A percentile compares a stretch with the other conserved stretches of the same genome.
These are phyloP conservation scores for Neofusicoccum kwambonambiense DNA, from an alignment of 2,329 filamentous ascomycete genomes.

Conservation along the genomic window DNA sequence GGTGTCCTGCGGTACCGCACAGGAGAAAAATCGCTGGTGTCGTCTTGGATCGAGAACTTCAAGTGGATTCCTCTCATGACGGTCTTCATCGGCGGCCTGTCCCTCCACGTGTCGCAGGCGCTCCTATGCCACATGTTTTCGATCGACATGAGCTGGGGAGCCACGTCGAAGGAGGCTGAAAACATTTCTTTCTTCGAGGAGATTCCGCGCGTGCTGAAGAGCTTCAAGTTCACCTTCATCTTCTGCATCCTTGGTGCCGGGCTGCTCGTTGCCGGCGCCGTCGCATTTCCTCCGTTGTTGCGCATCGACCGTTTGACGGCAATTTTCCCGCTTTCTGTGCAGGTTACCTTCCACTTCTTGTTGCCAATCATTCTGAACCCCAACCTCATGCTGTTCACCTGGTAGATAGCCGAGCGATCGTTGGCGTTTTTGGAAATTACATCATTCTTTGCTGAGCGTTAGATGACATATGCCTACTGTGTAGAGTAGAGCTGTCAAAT, in stretches of 20 bases:
- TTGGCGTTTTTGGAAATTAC: background rate
- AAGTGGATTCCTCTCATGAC: constrained; percentile 67
- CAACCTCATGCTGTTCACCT: constrained; percentile 77
- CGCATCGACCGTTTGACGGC: constrained; percentile 55
- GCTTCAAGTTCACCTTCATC: constrained; percentile 72
- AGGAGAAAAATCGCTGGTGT: constrained; percentile 52
- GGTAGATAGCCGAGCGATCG: constrained; percentile 46
- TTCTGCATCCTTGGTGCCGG: constrained; percentile 59
- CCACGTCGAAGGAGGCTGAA: constrained; percentile 79
- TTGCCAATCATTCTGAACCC: constrained; percentile 73
- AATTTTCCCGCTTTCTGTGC: constrained; percentile 59
- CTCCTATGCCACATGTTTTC: constrained; percentile 80
- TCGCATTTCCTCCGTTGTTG: constrained; percentile 62
- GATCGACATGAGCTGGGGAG: constrained; percentile 83
- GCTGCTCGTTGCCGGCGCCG: constrained; percentile 61
- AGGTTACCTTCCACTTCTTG: constrained; percentile 59
- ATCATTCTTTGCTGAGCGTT: background rate
- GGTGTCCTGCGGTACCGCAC: constrained; percentile 64
- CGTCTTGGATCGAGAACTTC: constrained; percentile 55
- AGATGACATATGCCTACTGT: too few species aligned
- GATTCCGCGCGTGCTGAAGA: constrained; percentile 73
- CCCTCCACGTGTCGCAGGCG: constrained; percentile 77
- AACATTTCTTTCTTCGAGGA: constrained; percentile 84
- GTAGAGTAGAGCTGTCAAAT: too few species aligned
- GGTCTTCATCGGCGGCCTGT: constrained; percentile 80